A percentile compares a stretch with the other conserved stretches of the same genome.
Conservation (phyloP, 805 yeast species). For the Yamadazyma akitaensis region DNA sequence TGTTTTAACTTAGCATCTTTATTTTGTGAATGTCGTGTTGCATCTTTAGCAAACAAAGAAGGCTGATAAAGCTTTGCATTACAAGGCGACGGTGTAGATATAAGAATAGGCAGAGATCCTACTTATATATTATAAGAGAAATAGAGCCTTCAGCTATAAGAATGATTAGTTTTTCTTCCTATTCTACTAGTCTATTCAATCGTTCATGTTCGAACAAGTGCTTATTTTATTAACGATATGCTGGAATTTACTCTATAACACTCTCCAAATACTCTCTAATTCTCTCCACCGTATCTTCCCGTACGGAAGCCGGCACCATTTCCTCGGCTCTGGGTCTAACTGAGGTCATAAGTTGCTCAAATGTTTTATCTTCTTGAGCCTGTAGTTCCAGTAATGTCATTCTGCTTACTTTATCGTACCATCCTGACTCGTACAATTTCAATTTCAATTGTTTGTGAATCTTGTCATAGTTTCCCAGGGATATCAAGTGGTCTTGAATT, state of each 20-base stretch:
- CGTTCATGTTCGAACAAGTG: not conserved
- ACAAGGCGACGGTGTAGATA: too few species aligned
- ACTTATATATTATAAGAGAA: too few species aligned
- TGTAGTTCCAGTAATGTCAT: conserved; percentile 50
- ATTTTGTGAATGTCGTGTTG: too few species aligned
- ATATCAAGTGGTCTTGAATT: conserved; percentile 67
- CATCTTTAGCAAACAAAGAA: too few species aligned
- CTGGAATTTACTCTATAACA: conserved; percentile 23
- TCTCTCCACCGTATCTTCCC: conserved; percentile 53
- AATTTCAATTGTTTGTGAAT: conserved; percentile 62
- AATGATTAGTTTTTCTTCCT: too few species aligned
- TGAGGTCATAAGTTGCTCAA: conserved; percentile 47
- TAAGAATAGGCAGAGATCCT: too few species aligned
- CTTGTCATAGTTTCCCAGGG: conserved; percentile 78
- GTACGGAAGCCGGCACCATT: conserved; percentile 67
- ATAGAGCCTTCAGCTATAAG: too few species aligned
- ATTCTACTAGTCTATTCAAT: too few species aligned
- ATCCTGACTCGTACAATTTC: conserved; percentile 71
- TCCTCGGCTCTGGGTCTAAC: conserved; percentile 67
- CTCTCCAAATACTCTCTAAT: conserved; percentile 58
- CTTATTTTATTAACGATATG: not conserved
- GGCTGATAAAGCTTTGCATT: too few species aligned
- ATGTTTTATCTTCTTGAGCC: conserved; percentile 35
- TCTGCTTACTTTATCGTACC: conserved; percentile 74
- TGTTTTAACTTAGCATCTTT: too few species aligned